phyloP scores from a whole-genome alignment of 2,329 filamentous ascomycete genomes.

The Pseudogymnoascus sp. region DNA sequence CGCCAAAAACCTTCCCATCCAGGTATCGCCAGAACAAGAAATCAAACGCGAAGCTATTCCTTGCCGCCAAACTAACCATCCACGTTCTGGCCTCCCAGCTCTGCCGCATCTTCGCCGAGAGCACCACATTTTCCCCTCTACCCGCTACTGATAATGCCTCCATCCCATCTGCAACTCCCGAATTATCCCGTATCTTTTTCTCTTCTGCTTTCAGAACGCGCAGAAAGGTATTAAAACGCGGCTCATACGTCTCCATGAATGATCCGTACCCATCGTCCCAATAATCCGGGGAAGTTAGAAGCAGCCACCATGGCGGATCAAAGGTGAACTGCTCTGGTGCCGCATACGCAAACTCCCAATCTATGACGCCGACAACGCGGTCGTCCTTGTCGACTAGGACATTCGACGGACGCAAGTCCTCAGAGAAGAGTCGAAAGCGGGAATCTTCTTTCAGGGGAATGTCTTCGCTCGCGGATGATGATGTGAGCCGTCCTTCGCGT shows the following conservation, averaged over 20 bases:
- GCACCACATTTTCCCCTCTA: neutral
- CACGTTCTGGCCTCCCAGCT: constrained; percentile 30
- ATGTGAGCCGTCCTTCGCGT: neutral
- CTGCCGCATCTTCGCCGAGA: constrained; percentile 30
- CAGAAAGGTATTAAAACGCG: constrained; percentile 30
- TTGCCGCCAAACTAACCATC: constrained; percentile 29
- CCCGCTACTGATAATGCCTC: neutral
- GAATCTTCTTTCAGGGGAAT: neutral
- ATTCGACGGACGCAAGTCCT: constrained; percentile 31
- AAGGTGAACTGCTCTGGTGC: constrained; percentile 30
- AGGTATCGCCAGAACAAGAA: constrained; percentile 32
- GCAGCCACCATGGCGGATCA: constrained; percentile 35
- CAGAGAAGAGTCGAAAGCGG: constrained; percentile 28
- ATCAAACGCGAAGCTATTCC: constrained; percentile 35
- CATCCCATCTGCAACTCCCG: neutral
- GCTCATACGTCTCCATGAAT: constrained; percentile 30
- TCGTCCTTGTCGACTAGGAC: constrained; percentile 28
- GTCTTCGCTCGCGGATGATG: too few species aligned
- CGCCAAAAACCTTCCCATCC: constrained; percentile 31
- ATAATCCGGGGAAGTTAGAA: constrained; percentile 28
- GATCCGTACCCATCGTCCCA: constrained; percentile 28
- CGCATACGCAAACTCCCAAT: constrained; percentile 36
- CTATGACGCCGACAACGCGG: constrained; percentile 30
- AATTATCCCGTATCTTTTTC: constrained; percentile 10
- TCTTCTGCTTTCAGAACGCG: constrained; percentile 29